Percentiles rank a stretch among this genome's conserved stretches.
These are phyloP conservation scores for Periconia digitata DNA, from an alignment of 2,329 filamentous ascomycete species.

Conservation along the genomic window DNA sequence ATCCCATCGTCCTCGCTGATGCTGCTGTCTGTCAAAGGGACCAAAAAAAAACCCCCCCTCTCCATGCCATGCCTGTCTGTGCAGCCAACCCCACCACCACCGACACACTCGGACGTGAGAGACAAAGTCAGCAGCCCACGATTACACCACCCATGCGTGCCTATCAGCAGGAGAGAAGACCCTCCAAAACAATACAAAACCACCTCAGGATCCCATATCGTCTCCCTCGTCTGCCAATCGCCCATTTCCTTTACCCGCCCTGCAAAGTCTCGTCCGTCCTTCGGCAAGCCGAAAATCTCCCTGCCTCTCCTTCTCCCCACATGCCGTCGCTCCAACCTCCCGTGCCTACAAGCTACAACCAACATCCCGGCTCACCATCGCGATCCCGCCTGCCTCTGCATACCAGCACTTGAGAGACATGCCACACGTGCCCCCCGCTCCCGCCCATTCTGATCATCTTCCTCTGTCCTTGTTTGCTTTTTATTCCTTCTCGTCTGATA, in stretches of 20 bases:
- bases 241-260: neutral
- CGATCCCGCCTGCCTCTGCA: neutral
- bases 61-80: neutral
- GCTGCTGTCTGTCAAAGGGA: too few species aligned
- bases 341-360: neutral
- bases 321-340: neutral
- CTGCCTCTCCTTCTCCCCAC: neutral
- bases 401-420: neutral
- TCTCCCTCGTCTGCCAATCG: neutral
- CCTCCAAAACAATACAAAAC: neutral
- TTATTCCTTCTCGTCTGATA: neutral
- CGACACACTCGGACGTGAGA: too few species aligned
- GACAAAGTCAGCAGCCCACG: neutral
- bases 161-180: neutral
- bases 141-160: neutral
- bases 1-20: too few species aligned
- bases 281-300: neutral
- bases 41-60: neutral
- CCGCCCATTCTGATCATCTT: too few species aligned
- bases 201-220: neutral
- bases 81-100: neutral
- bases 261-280: neutral
- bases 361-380: neutral
- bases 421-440: neutral
- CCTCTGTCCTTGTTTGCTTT: neutral